Base-by-base conservation (phyloP, 495 filamentous ascomycete genomes). In the Neurospora sp. region DNA sequence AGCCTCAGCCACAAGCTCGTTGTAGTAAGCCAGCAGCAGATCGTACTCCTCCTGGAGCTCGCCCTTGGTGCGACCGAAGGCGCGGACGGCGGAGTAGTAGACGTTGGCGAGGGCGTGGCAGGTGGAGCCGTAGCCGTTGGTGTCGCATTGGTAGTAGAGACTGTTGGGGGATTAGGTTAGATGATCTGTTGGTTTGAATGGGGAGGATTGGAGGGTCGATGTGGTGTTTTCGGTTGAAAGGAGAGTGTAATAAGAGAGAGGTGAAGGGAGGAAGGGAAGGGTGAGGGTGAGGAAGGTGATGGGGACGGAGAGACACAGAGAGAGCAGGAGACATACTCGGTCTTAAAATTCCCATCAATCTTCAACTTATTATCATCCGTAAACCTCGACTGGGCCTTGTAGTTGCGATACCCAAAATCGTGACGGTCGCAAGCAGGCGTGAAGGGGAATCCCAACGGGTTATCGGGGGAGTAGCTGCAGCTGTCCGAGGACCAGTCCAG, bases 391-490 rank as follows among this genome's bases (percentile, higher is more conserved):
- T 85, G 84, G 7, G 37, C 66, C 73, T 84, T 81, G 74, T 80
- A 86, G 75, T 87, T 87, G 5, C 79, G 74, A 73, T 86, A 87
- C 0, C 84, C 86, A 70, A 87, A 87, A 66, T 87, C 86, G 74
- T 87, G 86, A 23, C 86, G 81, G 60, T 84, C 42, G 80, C 86
- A 87, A 23, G 76, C 77, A 1, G 76, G 80, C 7, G 72, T 46
- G 74, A 87, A 87, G 76, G 83, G 76, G 76, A 84, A 87, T 9
- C 84, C 83, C 20, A 80, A 77, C 8, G 85, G 85, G 42, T 81
- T 79, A 71, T 87, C 86, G 0, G 84, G 83, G 5, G 83, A 83
- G 4, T 69, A 39, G 10, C 81, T 80, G 80, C 85, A 87, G 54
- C 81, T 81, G 39, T 86, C 79, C n/a, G 82, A 80, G 12, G 75